A percentile compares a stretch with the other conserved stretches of the same genome.
Conservation (phyloP, 768 basidiomycete genomes). For the Phaeotremella skinneri region DNA sequence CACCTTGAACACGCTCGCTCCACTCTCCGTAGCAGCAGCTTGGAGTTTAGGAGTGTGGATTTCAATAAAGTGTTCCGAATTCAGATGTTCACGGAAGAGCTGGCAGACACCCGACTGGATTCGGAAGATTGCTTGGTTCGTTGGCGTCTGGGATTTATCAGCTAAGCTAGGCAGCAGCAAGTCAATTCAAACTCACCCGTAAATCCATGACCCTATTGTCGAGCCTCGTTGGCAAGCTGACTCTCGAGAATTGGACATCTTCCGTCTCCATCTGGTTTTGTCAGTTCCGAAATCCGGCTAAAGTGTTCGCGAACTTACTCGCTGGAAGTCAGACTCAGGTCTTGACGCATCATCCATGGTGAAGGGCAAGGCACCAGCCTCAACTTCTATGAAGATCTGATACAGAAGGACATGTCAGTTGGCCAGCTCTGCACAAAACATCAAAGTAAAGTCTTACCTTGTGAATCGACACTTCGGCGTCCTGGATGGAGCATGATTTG, state of each 20-base stretch:
- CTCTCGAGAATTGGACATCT: constrained; percentile 59
- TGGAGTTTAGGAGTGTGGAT: constrained; percentile 98
- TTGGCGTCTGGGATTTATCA: constrained; percentile 64
- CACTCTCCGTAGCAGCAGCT: constrained; percentile 93
- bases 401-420: constrained; percentile 12
- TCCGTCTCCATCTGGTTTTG: constrained; percentile 47
- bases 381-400: constrained; percentile 78
- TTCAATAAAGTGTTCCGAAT: constrained; percentile 74
- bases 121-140: constrained; percentile 93
- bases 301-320: constrained; percentile 61
- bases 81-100: constrained; percentile 80
- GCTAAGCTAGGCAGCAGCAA: background rate
- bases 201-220: constrained; percentile 93
- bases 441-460: constrained; percentile 59
- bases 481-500: constrained; percentile 82
- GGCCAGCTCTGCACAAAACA: background rate
- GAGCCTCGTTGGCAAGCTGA: constrained; percentile 87
- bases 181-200: constrained; percentile 60
- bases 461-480: constrained; percentile 79
- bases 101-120: constrained; percentile 84
- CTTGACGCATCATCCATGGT: constrained; percentile 87
- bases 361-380: constrained; percentile 80
- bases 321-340: constrained; percentile 69
- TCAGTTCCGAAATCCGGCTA: constrained; percentile 4
- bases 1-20: constrained; percentile 96